Conservation (phyloP, 2,329 filamentous ascomycete species). For the Aspergillus sp. region DNA sequence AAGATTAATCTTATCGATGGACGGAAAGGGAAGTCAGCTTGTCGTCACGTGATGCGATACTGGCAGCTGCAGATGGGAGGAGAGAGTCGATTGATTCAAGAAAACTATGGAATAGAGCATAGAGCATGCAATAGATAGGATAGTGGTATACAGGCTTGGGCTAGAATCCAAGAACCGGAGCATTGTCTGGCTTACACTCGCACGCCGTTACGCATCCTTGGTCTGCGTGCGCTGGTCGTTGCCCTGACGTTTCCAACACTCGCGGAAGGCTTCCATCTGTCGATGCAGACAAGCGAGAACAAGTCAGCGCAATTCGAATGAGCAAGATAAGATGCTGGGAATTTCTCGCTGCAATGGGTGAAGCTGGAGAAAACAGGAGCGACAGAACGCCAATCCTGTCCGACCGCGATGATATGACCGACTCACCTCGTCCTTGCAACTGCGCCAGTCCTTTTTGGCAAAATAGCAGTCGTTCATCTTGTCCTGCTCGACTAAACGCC, state of each 20-base stretch:
- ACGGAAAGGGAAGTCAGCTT: background rate
- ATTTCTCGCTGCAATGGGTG: background rate
- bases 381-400: background rate
- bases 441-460: slow-evolving; percentile 93
- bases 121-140: background rate
- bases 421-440: slow-evolving; percentile 82
- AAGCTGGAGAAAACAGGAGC: background rate
- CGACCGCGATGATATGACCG: background rate
- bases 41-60: background rate
- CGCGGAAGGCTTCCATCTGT: slow-evolving; percentile 85
- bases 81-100: background rate
- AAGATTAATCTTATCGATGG: background rate
- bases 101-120: background rate
- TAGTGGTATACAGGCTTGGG: slow-evolving; percentile 7
- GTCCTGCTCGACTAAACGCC: slow-evolving; percentile 71
- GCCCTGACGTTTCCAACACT: slow-evolving; percentile 87
- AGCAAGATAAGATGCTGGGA: background rate
- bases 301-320: background rate
- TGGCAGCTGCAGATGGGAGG: background rate
- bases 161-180: background rate
- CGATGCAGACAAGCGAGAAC: background rate
- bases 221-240: slow-evolving; percentile 80
- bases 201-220: slow-evolving; percentile 59
- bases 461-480: slow-evolving; percentile 95
- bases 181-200: background rate